Evolutionary conservation across 176 grass and related monocot species (phyloP).

Genomic region (bread wheat (Triticum aestivum)): IWGSC_CS_RefSeq_v2.1 NC_057796.1:26380337-26380836

Average conservation of each 20-base stretch:
- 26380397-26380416: too few species aligned
- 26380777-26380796: neutral
- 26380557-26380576: neutral
- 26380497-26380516: neutral
- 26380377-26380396: too few species aligned
- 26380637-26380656: neutral
- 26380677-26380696: conserved; percentile 24
- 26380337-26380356: too few species aligned
- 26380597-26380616: neutral
- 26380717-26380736: conserved; percentile 8
- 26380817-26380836: neutral
- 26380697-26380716: conserved; percentile 28
- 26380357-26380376: too few species aligned
- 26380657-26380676: neutral
- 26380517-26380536: neutral
- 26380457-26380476: neutral
- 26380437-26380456: conserved; percentile 4
- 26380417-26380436: neutral
- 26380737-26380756: neutral
- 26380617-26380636: neutral
- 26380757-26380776: neutral
- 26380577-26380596: neutral
- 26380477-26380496: conserved; percentile 1
- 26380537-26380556: neutral
- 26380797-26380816: neutral